Base-by-base conservation (phyloP, 2,329 filamentous ascomycete species). In the Cladosporium sp. region DNA sequence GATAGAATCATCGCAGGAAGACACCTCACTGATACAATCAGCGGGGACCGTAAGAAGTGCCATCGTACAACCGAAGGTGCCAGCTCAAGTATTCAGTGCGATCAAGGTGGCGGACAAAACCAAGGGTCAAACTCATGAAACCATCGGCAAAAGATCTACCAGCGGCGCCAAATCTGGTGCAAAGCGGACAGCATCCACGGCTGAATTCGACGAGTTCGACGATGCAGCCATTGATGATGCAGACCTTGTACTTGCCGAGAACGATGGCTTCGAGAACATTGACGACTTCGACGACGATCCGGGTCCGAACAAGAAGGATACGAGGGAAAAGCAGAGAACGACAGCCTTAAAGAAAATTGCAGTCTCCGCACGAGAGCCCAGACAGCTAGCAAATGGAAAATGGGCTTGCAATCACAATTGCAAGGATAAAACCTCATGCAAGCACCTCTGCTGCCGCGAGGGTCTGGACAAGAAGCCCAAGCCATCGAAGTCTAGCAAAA, bases 341-440 rank as follows among this genome's bases (percentile, higher is more conserved):
- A 35, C 51, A 6, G 7, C 12, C 10, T 2, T 39, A 6, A 35
- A 7, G 13, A n/a, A 50, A 3, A 19, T 15, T 8, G 39, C 22
- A 17, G 19, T 28, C 17, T 10, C 19, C 2, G 4, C 24, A 12
- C 20, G 34, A 8, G 55, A 50, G 22, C 55, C 55, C 13, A 34
- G 32, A 37, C 44, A 78, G 63, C 79, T 91, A 60, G 71, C 77
- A 0, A 92, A 89, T 66, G 89, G 88, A 0, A 89, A 81, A 66
- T 92, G 86, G 84, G 80, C 80, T 35, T 93, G 89, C 72, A 87
- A 87, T 58, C 89, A 93, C 66, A 71, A 71, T 17, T 92, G 89
- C 74, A 84, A 81, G 64, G 77, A 86, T 62, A 85, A 82, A 63
- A 74, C 70, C 37, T 73, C 68, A 9, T 92, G 89, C 71, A 89